Conservation (phyloP, 495 filamentous ascomycete species). For the Neurospora pannonica region DNA sequence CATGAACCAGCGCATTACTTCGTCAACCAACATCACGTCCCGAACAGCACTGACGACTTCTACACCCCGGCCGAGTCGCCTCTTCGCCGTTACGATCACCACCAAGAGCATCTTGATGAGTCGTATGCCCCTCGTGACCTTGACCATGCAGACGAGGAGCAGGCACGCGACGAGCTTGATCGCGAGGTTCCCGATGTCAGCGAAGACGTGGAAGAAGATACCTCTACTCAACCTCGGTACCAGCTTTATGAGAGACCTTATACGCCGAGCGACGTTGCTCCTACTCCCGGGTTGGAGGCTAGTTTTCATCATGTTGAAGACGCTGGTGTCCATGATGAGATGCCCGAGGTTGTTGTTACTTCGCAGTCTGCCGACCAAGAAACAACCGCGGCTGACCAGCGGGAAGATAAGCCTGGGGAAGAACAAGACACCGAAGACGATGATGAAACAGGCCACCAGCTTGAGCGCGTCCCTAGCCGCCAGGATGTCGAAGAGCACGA, state of each 20-base stretch:
- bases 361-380: not conserved
- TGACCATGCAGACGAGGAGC: not conserved
- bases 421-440: not conserved
- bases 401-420: not conserved
- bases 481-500: not conserved
- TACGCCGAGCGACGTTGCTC: not conserved
- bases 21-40: not conserved
- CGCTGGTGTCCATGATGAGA: not conserved
- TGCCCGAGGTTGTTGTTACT: not conserved
- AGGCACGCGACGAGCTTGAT: not conserved
- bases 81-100: not conserved
- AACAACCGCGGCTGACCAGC: not conserved
- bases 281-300: not conserved
- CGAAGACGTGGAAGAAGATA: not conserved
- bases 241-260: not conserved
- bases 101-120: not conserved
- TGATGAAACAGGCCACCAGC: not conserved
- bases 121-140: not conserved
- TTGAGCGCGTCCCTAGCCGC: not conserved
- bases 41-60: not conserved
- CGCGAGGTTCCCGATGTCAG: not conserved
- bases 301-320: not conserved
- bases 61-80: not conserved
- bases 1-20: not conserved
- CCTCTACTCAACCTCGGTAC: not conserved